phyloP scores from a whole-genome alignment of 2,329 filamentous ascomycete genomes.

The Lizonia empirigonia region DNA sequence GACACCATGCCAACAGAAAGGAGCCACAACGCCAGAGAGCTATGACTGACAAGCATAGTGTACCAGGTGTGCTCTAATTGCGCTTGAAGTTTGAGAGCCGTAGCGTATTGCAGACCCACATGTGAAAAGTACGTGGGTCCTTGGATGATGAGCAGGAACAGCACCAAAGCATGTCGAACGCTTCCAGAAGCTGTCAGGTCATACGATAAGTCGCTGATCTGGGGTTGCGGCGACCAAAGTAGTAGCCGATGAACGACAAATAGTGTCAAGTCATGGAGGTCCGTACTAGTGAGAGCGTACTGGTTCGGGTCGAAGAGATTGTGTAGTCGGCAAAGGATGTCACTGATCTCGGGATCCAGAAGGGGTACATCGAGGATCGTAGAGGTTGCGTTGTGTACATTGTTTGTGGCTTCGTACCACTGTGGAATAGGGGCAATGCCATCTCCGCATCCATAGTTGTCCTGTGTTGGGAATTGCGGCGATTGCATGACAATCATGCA shows the following conservation, averaged over 20 bases:
- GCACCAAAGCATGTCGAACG: conserved; percentile 55
- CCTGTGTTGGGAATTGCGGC: conserved; percentile 61
- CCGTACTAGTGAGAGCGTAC: conserved; percentile 46
- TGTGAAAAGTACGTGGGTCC: conserved; percentile 64
- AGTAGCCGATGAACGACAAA: conserved; percentile 61
- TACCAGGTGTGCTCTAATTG: conserved; percentile 14
- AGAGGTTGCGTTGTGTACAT: conserved; percentile 3
- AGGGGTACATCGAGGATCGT: conserved; percentile 28
- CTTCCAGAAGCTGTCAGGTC: conserved; percentile 22
- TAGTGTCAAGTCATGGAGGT: conserved; percentile 62
- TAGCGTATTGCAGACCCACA: conserved; percentile 29
- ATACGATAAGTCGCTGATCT: conserved; percentile 14
- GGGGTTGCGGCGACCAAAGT: conserved; percentile 18
- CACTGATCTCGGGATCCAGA: conserved; percentile 45
- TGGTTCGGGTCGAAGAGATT: conserved; percentile 48
- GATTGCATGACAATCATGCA: conserved; percentile 60
- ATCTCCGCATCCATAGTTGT: conserved; percentile 55
- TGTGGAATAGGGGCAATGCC: conserved; percentile 58
- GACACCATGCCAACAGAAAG: conserved; percentile 24
- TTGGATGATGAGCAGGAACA: conserved; percentile 62
- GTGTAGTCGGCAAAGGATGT: conserved; percentile 54
- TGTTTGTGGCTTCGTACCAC: conserved; percentile 51
- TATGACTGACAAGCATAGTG: conserved; percentile 2
- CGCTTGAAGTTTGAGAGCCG: conserved; percentile 17
- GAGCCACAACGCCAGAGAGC: conserved; percentile 22